Base-by-base conservation (phyloP, 2,329 filamentous ascomycete species). In the Penicillium sp. region DNA sequence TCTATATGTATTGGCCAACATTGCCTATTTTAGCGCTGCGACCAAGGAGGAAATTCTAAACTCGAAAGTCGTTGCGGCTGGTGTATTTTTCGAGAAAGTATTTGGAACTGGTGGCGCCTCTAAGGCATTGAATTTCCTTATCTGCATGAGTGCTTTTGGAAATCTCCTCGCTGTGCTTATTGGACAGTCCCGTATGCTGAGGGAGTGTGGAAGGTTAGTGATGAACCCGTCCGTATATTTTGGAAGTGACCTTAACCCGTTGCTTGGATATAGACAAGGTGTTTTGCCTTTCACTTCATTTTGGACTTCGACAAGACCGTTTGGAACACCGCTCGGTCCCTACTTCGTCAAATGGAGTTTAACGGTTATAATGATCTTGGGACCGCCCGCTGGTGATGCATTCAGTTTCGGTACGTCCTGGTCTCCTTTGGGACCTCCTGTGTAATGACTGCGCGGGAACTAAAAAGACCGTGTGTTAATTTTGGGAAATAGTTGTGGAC, bases 261-360 rank as follows among this genome's bases (percentile, higher is more conserved):
- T 46, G 1, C 15, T 9, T 13, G 4, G 2, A 23, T 8, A 13
- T n/a, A 33, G 82, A 57, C 84, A 87, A 73, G 85, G 85, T 7
- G 82, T 87, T 0, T 74, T 87, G 2, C 84, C 85, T 0, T 87
- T 71, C n/a, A 79, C 84, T 1, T 70, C 71, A 1, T 83, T 87
- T 59, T 88, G 85, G 85, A 84, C 83, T 0, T 84, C 82, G 0
- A 87, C 85, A 0, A 79, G 77, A 54, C 86, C 85, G 0, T 87
- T 87, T 55, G 85, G 84, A 2, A 88, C 86, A 0, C 84, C 85
- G 0, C 64, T 86, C 0, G 84, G 83, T 0, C 84, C 85, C 0
- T 86, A 86, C 58, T 51, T 79, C 2, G 60, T 87, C 4, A 84
- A 85, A 65, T 87, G 83, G 82, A 64, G 63, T 0, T 68, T 85